Percentiles rank a stretch among this genome's conserved stretches.
These are phyloP conservation scores for Xylariaceae sp. DNA, from an alignment of 2,329 filamentous ascomycete species.

Conservation along the genomic window DNA sequence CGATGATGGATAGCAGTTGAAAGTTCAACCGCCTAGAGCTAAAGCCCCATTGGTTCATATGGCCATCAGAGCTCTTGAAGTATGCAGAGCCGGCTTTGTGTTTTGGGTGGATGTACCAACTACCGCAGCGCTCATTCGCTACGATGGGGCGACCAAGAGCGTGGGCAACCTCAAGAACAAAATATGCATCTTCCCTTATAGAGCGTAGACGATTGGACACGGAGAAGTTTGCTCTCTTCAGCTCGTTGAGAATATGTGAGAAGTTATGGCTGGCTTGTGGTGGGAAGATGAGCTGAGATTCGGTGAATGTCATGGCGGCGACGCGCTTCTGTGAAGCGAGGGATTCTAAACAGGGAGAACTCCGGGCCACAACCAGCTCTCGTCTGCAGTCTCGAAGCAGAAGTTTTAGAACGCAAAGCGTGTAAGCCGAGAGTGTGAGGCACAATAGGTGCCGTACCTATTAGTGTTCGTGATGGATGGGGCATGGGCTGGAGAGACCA, in stretches of 20 bases:
- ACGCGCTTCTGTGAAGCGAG: no score
- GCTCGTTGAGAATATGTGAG: slow-evolving; percentile 64
- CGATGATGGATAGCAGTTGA: slow-evolving; percentile 69
- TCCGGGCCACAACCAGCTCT: no score
- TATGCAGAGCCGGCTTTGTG: slow-evolving; percentile 73
- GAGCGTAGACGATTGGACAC: slow-evolving; percentile 78
- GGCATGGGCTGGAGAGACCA: no score
- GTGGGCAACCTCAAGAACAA: slow-evolving; percentile 60
- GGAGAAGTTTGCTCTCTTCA: slow-evolving; percentile 73
- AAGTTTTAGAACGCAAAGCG: no score
- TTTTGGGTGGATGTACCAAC: slow-evolving; percentile 78
- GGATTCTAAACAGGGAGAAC: no score
- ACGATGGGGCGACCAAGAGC: slow-evolving; percentile 65
- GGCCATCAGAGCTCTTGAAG: slow-evolving; percentile 97
- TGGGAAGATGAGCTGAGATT: slow-evolving; percentile 47
- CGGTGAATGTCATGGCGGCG: slow-evolving; percentile 3
- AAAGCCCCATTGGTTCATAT: slow-evolving; percentile 86
- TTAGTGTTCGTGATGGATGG: no score
- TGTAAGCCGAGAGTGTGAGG: no score
- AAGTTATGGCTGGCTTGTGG: slow-evolving; percentile 58
- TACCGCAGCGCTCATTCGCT: slow-evolving; percentile 92
- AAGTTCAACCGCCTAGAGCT: slow-evolving; percentile 81
- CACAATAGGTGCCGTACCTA: no score
- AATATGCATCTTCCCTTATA: slow-evolving; percentile 71
- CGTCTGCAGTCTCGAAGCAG: no score